Base-by-base conservation (phyloP, 1,139 yeast genomes). In the Taphrina deformans region DNA sequence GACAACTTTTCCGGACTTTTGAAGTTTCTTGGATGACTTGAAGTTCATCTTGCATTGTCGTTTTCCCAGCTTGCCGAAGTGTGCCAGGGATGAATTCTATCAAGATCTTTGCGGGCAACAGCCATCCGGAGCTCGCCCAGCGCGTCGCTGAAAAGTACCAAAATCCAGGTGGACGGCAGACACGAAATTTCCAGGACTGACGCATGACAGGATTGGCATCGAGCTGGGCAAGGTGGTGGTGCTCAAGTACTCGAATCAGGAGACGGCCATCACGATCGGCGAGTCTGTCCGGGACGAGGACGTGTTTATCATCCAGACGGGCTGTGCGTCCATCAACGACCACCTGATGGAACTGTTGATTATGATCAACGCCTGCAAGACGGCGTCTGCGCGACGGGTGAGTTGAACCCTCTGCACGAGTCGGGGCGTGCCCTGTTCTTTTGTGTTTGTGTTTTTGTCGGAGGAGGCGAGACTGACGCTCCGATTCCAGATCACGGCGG, bases 221-320 rank as follows among this genome's bases (percentile, higher is more conserved):
- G 56, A 55, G 55, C 35, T 67, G 41, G 65, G 66, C 26, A 67
- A 67, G 40, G 67, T 61, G 24, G 60, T 59, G 12, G 68, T 67
- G n/a, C 53, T 65, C 33, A 66, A 67, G 56, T 67, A 65, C 92
- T 44, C 82, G 97, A 74, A 97, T 90, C 71, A 92, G 91, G 76
- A 97, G 91, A 93, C 96, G 12, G 88, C 95, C n/a, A 91, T 93
- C 66, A 86, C 96, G 58, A 89, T 93, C 71, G 96, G 96, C 26
- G 99, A 93, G 77, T 88, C 96, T 27, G 96, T 93, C 50, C 85
- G 99, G 78, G 99, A 93, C 76, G 98, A 95, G 76, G 99, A 93
- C 75, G 81, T 93, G 53, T 93, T 87, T 75, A 89, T 93, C 70
- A 83, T 93, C 67, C 75, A 97, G 38, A 62, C 67, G 9, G 67